Percentiles rank a stretch among this genome's conserved stretches.
phyloP scores from a whole-genome alignment of 2,329 filamentous ascomycete genomes.

The Aspergillus tanneri region DNA sequence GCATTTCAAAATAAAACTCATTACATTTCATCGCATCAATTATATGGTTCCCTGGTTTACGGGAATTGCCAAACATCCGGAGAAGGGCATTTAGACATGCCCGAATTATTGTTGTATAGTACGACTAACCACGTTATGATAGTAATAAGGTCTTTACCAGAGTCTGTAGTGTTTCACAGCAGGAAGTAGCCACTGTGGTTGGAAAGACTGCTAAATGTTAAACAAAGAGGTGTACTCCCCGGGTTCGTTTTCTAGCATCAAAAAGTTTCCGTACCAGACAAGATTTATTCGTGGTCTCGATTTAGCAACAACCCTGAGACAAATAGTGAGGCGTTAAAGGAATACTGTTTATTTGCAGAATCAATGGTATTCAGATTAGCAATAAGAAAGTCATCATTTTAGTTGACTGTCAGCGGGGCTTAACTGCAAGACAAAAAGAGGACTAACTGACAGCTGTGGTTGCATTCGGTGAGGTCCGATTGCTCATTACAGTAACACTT shows the following conservation, averaged over 20 bases:
- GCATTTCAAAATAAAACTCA: no score
- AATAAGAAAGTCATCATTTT: slow-evolving; percentile 3
- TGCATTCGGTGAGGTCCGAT: background rate
- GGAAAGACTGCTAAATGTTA: slow-evolving; percentile 9
- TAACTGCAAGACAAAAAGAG: background rate
- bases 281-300: slow-evolving; percentile 13
- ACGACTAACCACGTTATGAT: slow-evolving; percentile 14
- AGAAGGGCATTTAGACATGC: background rate
- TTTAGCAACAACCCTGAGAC: slow-evolving; percentile 6
- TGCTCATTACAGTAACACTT: no score
- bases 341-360: background rate
- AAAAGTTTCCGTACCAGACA: slow-evolving; percentile 17
- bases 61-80: no score
- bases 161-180: slow-evolving; percentile 15
- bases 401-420: background rate
- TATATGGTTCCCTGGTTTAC: no score
- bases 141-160: slow-evolving; percentile 7
- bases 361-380: slow-evolving; percentile 12
- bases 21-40: no score
- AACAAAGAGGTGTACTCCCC: slow-evolving; percentile 16
- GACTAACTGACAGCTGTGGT: background rate
- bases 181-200: slow-evolving; percentile 12
- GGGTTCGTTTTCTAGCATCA: slow-evolving; percentile 11
- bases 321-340: slow-evolving; percentile 9
- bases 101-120: slow-evolving; percentile 4